These are phyloP conservation scores for Entamoeba histolytica DNA, from an alignment of 208 protist species.

Conservation along the genomic window DNA sequence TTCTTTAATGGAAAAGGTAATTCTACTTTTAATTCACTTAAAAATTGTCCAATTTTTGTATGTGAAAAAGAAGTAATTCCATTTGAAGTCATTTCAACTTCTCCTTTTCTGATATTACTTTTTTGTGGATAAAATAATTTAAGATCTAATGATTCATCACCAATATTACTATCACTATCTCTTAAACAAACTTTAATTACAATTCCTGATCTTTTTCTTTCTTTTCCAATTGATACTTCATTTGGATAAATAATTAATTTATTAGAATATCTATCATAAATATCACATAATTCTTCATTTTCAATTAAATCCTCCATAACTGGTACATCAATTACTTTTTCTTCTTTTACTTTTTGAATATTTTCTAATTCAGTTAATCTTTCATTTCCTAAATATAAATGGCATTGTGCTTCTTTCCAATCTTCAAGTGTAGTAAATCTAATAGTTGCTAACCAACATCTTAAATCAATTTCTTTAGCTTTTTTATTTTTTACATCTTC, in stretches of 20 bases:
- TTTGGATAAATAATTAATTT: not conserved
- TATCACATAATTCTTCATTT: not conserved
- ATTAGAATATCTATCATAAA: not conserved
- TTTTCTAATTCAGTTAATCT: not conserved
- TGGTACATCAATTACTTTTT: not conserved
- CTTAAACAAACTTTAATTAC: not conserved
- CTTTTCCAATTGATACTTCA: not conserved
- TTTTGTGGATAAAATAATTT: not conserved
- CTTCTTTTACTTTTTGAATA: not conserved
- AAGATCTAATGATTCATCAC: not conserved
- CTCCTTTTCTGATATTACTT: not conserved
- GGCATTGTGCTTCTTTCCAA: not conserved
- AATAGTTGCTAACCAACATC: not conserved
- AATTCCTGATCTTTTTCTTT: not conserved
- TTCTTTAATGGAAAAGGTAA: not conserved
- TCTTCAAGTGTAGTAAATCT: not conserved
- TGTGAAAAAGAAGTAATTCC: not conserved
- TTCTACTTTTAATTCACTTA: not conserved
- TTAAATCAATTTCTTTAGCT: not conserved
- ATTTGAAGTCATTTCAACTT: not conserved
- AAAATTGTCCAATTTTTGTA: not conserved
- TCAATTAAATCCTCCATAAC: not conserved
- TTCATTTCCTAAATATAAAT: not conserved
- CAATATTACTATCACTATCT: not conserved
- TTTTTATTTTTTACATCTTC: not conserved